Base-by-base conservation (phyloP, 306 rosid species). In the Castanopsis chinensis region DNA sequence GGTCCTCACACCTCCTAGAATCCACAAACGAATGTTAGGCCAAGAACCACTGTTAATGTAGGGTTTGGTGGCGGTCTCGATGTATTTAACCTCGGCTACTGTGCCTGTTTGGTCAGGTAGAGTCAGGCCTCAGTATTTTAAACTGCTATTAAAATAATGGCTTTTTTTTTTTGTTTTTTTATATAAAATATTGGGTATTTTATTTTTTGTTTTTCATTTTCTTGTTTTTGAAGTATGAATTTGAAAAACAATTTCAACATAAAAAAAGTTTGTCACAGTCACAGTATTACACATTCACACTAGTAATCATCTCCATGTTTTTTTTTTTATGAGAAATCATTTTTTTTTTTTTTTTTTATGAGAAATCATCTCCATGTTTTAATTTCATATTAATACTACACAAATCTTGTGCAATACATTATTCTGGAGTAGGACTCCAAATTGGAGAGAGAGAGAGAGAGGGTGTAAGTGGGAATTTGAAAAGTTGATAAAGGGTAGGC, bases 1-100 rank as follows among this genome's bases (percentile, higher is more conserved):
- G 70, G 74, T 60, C 21, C 37, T 69, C 25, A 25, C 54, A 63
- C 70, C 70, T 76, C 85, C 85, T 77, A 78, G 82, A 82, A 84
- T 84, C 89, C 81, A 80, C 51, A 76, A 80, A 83, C 72, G 90
- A 89, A 85, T 86, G 89, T 89, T 86, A 78, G 82, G 81, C 69
- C 14, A 19, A 73, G 53, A 82, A n/a, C 14, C 58, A 53, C 79
- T 51, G 51, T 57, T 59, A 70, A 73, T 67, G 53, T 83, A 37
- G 87, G 85, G 32, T 78, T 78, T 55, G 87, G 80, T 74, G 76
- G 59, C 57, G 71, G 76, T 84, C 89, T 84, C 85, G 85, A 86
- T 76, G 57, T 71, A 68, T 61, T 78, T 69, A 57, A 58, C 92
- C 86, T 89, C 85, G 92, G 75, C 33, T 6, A 30, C 52, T 76